A percentile compares a stretch with the other conserved stretches of the same genome.
These are phyloP conservation scores for Gamarada debralockiae DNA, from an alignment of 495 filamentous ascomycete genomes.

Conservation along the genomic window DNA sequence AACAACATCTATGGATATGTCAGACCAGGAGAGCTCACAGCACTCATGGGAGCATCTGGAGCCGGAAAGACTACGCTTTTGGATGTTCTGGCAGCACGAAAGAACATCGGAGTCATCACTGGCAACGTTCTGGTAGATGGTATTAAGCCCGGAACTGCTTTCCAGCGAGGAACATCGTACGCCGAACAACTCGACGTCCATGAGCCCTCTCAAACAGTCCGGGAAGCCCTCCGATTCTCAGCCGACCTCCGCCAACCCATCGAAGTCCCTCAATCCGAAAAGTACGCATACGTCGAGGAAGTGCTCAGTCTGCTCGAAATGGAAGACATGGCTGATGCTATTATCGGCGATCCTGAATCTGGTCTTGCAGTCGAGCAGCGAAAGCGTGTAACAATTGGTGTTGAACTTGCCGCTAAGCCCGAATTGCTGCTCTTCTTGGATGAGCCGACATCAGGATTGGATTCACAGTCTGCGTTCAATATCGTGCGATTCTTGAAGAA, in stretches of 20 bases:
- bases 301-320: constrained; percentile 64
- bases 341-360: constrained; percentile 69
- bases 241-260: constrained; percentile 43
- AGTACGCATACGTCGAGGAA: constrained; percentile 57
- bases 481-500: constrained; percentile 87
- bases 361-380: constrained; percentile 90
- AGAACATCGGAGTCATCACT: constrained; percentile 37
- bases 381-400: constrained; percentile 87
- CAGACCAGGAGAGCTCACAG: constrained; percentile 78
- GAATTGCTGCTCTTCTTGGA: constrained; percentile 84
- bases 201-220: constrained; percentile 47
- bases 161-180: constrained; percentile 81
- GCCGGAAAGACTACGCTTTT: constrained; percentile 70
- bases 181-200: constrained; percentile 88
- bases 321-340: constrained; percentile 77
- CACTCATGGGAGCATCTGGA: constrained; percentile 67
- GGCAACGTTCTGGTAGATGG: constrained; percentile 84
- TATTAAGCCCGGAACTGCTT: constrained; percentile 59
- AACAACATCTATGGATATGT: constrained; percentile 72
- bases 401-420: constrained; percentile 83
- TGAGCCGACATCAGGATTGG: constrained; percentile 86
- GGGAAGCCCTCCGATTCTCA: constrained; percentile 45
- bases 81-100: constrained; percentile 54
- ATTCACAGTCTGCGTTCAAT: constrained; percentile 81
- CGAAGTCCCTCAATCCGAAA: constrained; percentile 41